These are phyloP conservation scores for Tilletia caries DNA, from an alignment of 1,284 basidiomycete species.

Conservation along the genomic window DNA sequence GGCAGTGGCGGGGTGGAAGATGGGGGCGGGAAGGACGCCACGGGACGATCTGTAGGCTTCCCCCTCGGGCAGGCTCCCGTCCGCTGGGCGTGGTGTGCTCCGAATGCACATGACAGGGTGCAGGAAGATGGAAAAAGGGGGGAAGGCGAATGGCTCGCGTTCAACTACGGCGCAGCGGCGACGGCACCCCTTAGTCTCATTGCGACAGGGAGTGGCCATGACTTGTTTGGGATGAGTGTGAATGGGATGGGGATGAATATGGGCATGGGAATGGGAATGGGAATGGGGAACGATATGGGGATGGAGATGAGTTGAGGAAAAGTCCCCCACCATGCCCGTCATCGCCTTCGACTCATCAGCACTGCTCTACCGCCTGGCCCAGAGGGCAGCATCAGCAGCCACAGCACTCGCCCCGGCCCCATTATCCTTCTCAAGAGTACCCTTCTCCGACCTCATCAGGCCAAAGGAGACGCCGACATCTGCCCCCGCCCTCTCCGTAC, in stretches of 20 bases:
- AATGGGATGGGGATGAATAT: background rate
- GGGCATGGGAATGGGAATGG: too few species aligned
- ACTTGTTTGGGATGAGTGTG: background rate
- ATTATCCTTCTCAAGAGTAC: too few species aligned
- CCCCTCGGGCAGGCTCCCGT: background rate
- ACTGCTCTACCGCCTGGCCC: too few species aligned
- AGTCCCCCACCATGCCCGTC: too few species aligned
- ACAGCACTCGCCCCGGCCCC: too few species aligned
- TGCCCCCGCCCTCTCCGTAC: conserved; percentile 24
- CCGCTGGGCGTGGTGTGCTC: conserved; percentile 4
- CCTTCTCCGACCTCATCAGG: too few species aligned
- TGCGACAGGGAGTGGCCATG: background rate
- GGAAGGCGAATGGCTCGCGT: background rate
- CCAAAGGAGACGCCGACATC: background rate
- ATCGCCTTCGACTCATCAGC: too few species aligned
- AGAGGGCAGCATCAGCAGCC: too few species aligned
- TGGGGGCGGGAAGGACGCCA: too few species aligned
- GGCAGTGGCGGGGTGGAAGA: background rate
- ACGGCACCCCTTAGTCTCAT: background rate
- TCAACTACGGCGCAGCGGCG: background rate
- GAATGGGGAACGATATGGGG: background rate
- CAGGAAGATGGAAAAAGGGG: background rate
- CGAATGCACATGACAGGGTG: background rate
- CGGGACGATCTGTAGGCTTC: too few species aligned
- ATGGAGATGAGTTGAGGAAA: background rate